Percentiles rank a stretch among this genome's conserved stretches.
Conservation (phyloP, 1,139 yeast genomes). For the Pichia sp. region DNA sequence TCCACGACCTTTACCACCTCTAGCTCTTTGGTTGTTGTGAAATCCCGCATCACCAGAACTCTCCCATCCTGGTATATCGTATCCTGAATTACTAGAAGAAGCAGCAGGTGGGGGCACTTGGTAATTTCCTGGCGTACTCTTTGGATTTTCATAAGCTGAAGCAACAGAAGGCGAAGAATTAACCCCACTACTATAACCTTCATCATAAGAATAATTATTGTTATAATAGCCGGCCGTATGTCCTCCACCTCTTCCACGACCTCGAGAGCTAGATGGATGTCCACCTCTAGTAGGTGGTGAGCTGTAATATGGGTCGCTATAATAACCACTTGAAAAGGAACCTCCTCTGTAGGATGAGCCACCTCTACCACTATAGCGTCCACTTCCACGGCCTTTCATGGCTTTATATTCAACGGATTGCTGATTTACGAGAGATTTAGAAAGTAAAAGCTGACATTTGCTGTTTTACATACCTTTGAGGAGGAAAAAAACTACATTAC, state of each 20-base stretch:
- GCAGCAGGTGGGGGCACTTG: no score
- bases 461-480: not conserved
- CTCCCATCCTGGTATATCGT: not conserved
- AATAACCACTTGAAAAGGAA: conserved; percentile 30
- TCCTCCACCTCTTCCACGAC: not conserved
- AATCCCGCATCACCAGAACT: not conserved
- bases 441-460: no score
- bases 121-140: no score
- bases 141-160: no score
- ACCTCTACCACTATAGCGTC: conserved; percentile 40
- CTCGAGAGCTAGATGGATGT: conserved; percentile 3
- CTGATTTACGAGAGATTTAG: no score
- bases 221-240: not conserved
- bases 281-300: conserved; percentile 9
- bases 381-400: conserved; percentile 49
- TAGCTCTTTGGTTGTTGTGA: not conserved
- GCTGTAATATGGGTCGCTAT: conserved; percentile 10
- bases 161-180: not conserved
- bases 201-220: conserved; percentile 1
- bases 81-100: not conserved
- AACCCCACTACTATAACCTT: not conserved
- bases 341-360: conserved; percentile 64
- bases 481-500: not conserved
- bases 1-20: conserved; percentile 15
- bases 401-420: no score